Conservation (phyloP, 176 grass and related monocot genomes). For the Raddia guianensis region DNA sequence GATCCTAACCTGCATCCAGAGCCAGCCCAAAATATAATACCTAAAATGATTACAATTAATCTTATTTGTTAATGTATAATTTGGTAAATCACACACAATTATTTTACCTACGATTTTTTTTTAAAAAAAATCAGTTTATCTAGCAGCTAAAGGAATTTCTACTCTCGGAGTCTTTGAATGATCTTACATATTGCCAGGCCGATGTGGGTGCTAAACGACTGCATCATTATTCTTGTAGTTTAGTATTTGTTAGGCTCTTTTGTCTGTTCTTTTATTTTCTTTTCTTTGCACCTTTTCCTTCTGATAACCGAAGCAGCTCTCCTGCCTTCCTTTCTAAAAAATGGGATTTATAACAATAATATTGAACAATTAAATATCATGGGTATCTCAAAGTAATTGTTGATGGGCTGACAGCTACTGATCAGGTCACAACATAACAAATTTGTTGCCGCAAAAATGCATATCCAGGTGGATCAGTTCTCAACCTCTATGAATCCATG, state of each 20-base stretch:
- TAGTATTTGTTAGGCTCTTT: no score
- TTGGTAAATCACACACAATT: not conserved
- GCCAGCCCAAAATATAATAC: not conserved
- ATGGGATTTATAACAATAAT: no score
- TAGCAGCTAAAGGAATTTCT: not conserved
- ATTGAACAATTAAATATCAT: not conserved
- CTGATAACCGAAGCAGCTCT: no score
- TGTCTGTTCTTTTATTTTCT: no score
- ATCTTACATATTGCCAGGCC: no score
- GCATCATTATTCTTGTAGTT: no score
- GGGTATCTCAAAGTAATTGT: not conserved
- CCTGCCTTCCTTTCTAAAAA: no score
- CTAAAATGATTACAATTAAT: not conserved
- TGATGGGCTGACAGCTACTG: not conserved
- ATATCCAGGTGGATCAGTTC: not conserved
- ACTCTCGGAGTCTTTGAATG: no score
- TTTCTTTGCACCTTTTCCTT: no score
- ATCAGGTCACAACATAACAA: not conserved
- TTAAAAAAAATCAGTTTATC: not conserved
- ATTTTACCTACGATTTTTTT: not conserved
- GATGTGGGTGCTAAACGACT: no score
- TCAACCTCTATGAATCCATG: not conserved
- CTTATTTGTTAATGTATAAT: not conserved
- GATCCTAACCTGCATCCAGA: constrained; percentile 68
- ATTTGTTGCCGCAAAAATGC: not conserved